These are phyloP conservation scores for Annona squamosa DNA, from an alignment of 164 flowering plant species.

Conservation along the genomic window DNA sequence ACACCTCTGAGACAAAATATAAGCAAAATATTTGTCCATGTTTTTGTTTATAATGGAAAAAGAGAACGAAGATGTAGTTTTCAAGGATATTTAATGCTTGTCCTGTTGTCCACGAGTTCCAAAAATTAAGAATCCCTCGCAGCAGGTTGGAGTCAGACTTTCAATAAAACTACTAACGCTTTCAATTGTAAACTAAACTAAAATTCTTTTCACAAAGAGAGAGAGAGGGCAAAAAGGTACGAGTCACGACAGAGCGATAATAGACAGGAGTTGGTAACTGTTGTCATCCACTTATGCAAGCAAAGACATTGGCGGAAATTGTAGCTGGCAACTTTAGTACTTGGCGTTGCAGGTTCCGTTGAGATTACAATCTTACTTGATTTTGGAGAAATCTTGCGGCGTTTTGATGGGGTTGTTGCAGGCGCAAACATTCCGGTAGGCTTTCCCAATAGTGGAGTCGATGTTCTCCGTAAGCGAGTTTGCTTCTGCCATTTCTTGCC, in stretches of 20 bases:
- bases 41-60: neutral
- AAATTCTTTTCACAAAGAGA: neutral
- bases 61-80: neutral
- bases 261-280: neutral
- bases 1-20: conserved; percentile 53
- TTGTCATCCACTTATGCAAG: neutral
- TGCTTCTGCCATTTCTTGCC: conserved; percentile 52
- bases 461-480: conserved; percentile 47
- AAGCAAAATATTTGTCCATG: neutral
- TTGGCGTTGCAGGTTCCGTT: neutral
- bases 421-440: conserved; percentile 47
- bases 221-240: neutral
- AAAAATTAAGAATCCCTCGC: too few species aligned
- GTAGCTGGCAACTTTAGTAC: neutral
- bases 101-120: too few species aligned
- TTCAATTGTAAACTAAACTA: neutral
- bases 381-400: conserved; percentile 53
- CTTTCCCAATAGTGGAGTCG: conserved; percentile 45
- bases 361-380: conserved; percentile 39
- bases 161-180: neutral
- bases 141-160: too few species aligned
- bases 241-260: neutral
- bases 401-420: conserved; percentile 42
- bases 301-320: neutral
- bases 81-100: neutral